Evolutionary conservation across 768 basidiomycete genomes (phyloP), one percentile per base, ranked within the genome.

Genomic region (Trametes gibbosa): DNA sequence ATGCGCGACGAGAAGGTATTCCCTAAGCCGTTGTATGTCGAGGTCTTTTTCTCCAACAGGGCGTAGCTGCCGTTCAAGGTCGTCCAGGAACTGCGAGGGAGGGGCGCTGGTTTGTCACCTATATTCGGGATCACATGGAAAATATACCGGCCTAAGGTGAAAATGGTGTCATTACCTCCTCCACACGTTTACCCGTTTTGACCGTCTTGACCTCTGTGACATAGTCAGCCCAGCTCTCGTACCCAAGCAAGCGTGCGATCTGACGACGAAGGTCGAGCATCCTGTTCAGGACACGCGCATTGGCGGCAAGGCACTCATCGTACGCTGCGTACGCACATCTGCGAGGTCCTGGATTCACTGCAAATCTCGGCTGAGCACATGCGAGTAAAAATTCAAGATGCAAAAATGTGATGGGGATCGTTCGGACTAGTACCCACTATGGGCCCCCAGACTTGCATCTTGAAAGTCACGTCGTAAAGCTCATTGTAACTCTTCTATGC

Each of bases 201-300:
- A 89, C 83, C 91, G 93, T 92, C 76, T 91, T 91, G 50, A 83
- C 80, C 69, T 95, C 92, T 1, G 92, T 90, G 37, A 85, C 73
- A 69, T 87, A 94, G 71, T 90, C 91, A 1, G 90, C 92, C 83
- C 90, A 93, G 9, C 83, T 90, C 24, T 82, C 72, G 68, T 94
- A 95, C 9, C 82, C 83, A 8, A 95, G 76, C 9, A 94, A 68
- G 37, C 72, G 74, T 0, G 87, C 86, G 48, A 90, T 85, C 68
- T 84, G 70, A 24, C 87, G 84, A 39, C 92, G 87, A 3, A 93
- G 78, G 49, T 79, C 79, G 41, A 93, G 78, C 23, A 84, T 83
- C 63, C 83, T 85, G 63, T 79, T 77, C 50, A 93, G 77, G 35
- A 93, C 68, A 2, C 84, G 87, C 21, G 83, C 85, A 61, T 95